Percentiles rank a stretch among this genome's conserved stretches.
Evolutionary conservation across 179 eudicot species (phyloP).

Genomic region (Pouteria campechiana): DNA sequence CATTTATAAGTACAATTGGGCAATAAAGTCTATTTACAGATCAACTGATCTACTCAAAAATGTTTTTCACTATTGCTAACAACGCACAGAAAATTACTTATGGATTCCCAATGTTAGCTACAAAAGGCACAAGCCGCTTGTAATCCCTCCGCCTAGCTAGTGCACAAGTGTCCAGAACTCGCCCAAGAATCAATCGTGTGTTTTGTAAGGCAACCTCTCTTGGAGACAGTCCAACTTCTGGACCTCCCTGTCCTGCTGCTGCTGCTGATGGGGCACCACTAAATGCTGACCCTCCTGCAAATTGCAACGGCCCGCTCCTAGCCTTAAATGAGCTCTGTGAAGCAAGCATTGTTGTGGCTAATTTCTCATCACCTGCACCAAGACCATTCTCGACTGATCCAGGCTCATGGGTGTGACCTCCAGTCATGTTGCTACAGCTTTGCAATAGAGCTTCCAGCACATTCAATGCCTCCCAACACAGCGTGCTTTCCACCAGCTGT

Average conservation of each 20-base stretch:
- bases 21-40: too few species aligned
- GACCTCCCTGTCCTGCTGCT: conserved; percentile 18
- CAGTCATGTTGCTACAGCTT: conserved; percentile 78
- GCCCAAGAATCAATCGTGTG: conserved; percentile 73
- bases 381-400: conserved; percentile 52
- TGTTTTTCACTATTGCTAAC: too few species aligned
- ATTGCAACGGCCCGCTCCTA: conserved; percentile 82
- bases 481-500: conserved; percentile 91
- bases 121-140: conserved; percentile 87
- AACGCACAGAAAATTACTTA: conserved; percentile 6
- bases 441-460: conserved; percentile 95
- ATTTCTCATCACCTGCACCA: conserved; percentile 61
- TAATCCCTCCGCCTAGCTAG: conserved; percentile 86
- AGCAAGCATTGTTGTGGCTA: too few species aligned
- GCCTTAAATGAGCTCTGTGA: conserved; percentile 90
- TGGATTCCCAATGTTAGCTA: conserved; percentile 44
- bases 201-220: conserved; percentile 84
- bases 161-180: conserved; percentile 80
- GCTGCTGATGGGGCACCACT: conserved; percentile 30
- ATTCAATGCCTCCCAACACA: conserved; percentile 94
- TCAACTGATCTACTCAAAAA: too few species aligned
- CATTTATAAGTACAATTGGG: too few species aligned
- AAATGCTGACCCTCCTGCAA: conserved; percentile 46
- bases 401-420: conserved; percentile 49
- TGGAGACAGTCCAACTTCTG: conserved; percentile 57